These are phyloP conservation scores for Yueomyces sinensis DNA, from an alignment of 805 yeast genomes.

Conservation along the genomic window DNA sequence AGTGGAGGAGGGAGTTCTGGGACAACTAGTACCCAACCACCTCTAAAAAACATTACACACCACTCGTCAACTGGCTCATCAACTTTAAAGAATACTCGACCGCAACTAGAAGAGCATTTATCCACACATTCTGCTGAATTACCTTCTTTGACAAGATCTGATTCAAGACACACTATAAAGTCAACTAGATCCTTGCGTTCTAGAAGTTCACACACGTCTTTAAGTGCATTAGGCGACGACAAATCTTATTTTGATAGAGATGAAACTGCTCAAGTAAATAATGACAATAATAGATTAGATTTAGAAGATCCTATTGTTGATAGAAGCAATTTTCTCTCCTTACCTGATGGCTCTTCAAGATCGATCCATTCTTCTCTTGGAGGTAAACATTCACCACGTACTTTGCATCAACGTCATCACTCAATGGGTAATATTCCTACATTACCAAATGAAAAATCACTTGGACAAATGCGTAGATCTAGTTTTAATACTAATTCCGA, in stretches of 20 bases:
- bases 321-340: neutral
- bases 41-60: conserved; percentile 17
- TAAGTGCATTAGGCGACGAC: conserved; percentile 1
- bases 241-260: neutral
- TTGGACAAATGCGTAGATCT: conserved; percentile 12
- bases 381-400: conserved; percentile 2
- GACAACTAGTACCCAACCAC: conserved; percentile 11
- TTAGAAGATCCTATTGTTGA: neutral
- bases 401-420: conserved; percentile 1
- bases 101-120: conserved; percentile 20
- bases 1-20: neutral
- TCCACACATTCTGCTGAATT: conserved; percentile 5
- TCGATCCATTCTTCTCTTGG: neutral
- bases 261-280: neutral
- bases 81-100: conserved; percentile 9
- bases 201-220: conserved; percentile 1
- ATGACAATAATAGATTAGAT: neutral
- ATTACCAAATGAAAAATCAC: neutral
- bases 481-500: conserved; percentile 23
- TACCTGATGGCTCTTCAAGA: neutral
- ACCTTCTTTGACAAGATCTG: neutral
- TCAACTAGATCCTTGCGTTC: neutral
- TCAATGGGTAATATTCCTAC: neutral
- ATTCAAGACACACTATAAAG: neutral
- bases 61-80: conserved; percentile 3